Evolutionary conservation across 2,329 filamentous ascomycete genomes (phyloP), one percentile per base, ranked within the genome.

Genomic region (Penicillium concentricum): DNA sequence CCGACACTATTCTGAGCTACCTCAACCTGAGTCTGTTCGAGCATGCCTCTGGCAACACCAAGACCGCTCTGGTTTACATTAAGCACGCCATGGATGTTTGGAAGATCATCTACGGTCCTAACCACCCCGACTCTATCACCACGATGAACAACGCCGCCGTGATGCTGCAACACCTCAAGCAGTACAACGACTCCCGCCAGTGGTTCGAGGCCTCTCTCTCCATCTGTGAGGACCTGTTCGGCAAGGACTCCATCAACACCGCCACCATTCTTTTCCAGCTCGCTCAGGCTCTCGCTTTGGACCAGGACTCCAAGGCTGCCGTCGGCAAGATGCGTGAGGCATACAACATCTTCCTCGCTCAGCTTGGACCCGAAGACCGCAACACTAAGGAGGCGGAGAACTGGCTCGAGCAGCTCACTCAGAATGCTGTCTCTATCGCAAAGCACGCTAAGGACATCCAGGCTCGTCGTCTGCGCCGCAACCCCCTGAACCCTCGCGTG

Each of bases 141-240:
- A 97, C 94, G 16, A 89, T 97, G 77, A 99, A 97, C 84, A 99
- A 99, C 70, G 93, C 91, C 20, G 94, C 94, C 8, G 94, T 99
- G 58, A 99, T 99, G 94, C 86, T 99, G 57, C 94, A 99, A 77
- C 88, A 92, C 54, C 84, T 97, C 67, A 96, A 97, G 81, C 87
- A 90, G 59, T 99, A 96, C 79, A 88, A 93, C 67, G 91, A 96
- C 76, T 97, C 93, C 44, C 88, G 94, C 50, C 82, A 93, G 61
- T 99, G 94, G 94, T 99, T 99, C 71, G 94, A 97, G 76, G 89
- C 91, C 62, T 95, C 92, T 10, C 85, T 97, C 50, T 83, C 85
- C 42, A 88, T 97, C 60, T 97, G 92, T 74, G 92, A 97, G 76
- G 85, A 88, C 44, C 87, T 97, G 5, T 96, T 93, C 63, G 94